Base-by-base conservation (phyloP, 352 stramenopile species). In the Phytophthora meadii region DNA sequence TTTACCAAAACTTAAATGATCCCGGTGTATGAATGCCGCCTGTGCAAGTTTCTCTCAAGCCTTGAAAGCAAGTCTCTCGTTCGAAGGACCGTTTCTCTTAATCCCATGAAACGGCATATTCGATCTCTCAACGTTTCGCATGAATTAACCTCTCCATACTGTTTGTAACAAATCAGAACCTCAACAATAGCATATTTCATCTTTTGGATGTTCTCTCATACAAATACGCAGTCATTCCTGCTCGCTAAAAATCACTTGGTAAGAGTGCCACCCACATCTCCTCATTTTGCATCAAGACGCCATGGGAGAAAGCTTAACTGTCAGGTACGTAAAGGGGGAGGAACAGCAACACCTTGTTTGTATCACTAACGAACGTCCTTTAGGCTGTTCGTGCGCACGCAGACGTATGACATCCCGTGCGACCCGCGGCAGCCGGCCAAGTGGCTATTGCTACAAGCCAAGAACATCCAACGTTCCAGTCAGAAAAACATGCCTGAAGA, bases 401-500 rank as follows among this genome's bases (percentile, higher is more conserved):
- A 91, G 75, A 92, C 84, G 69, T 92, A 93, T 70, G 84, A 95
- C 54, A 91, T 95, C 55, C 77, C 84, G 44, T 93, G 87, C 62
- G 82, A 95, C 54, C 79, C 87, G 45, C 81, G 74, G 25, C 79
- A 91, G 53, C 74, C 83, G 0, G 84, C 84, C 46, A 79, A 88
- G 53, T 91, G 81, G 82, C 83, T 95, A 25, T 66, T 95, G n/a
- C 52, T 75, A 44, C 82, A 92, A 49, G 87, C 87, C 27, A 92
- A 86, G 70, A 89, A 74, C 59, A 93, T 93, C 75, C 75, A 91
- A 64, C 84, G 80, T 39, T 71, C 82, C 10, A 84, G 74, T 37
- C 76, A 74, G 51, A 82, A 83, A 59, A 34, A 77, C 44, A 54
- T 65, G 28, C 67, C 61, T 4, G 66, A 84, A 24, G 81, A 92